These are phyloP conservation scores for Mycena filopes DNA, from an alignment of 768 basidiomycete species.

Conservation along the genomic window DNA sequence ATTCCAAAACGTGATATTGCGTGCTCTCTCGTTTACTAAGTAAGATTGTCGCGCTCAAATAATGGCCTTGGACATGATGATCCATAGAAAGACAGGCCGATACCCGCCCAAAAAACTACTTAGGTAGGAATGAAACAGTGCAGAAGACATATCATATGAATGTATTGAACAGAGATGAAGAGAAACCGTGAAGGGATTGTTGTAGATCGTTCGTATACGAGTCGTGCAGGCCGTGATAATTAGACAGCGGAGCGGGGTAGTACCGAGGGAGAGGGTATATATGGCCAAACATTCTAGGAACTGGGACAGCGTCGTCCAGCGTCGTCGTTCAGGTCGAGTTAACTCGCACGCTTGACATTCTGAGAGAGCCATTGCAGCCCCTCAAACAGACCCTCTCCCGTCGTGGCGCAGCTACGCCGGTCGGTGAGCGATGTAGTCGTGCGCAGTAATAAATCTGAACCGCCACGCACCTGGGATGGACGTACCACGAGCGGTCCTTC, in stretches of 20 bases:
- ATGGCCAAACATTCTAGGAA: constrained; percentile 15
- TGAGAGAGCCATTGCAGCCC: constrained; percentile 97
- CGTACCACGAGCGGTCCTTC: constrained; percentile 99
- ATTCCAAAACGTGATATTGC: no score
- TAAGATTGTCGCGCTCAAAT: neutral
- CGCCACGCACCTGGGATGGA: constrained; percentile 88
- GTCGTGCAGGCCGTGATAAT: constrained; percentile 29
- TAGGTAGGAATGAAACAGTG: constrained; percentile 19
- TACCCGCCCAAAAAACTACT: constrained; percentile 26
- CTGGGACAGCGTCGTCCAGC: constrained; percentile 11
- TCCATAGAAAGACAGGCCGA: constrained; percentile 23
- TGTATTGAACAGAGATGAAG: constrained; percentile 16
- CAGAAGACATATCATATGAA: constrained; percentile 29
- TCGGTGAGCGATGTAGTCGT: constrained; percentile 16
- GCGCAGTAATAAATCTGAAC: neutral
- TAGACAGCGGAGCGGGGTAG: constrained; percentile 27
- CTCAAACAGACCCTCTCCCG: constrained; percentile 96
- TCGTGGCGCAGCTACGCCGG: constrained; percentile 84
- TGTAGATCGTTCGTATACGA: constrained; percentile 31
- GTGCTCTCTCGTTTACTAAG: no score
- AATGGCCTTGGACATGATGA: constrained; percentile 24
- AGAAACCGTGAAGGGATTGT: constrained; percentile 16
- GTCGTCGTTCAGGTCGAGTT: constrained; percentile 31
- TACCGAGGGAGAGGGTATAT: constrained; percentile 27
- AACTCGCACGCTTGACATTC: constrained; percentile 68